Conservation (phyloP, 2,329 filamentous ascomycete genomes). For the Torrubiellomyces zombiae region DNA sequence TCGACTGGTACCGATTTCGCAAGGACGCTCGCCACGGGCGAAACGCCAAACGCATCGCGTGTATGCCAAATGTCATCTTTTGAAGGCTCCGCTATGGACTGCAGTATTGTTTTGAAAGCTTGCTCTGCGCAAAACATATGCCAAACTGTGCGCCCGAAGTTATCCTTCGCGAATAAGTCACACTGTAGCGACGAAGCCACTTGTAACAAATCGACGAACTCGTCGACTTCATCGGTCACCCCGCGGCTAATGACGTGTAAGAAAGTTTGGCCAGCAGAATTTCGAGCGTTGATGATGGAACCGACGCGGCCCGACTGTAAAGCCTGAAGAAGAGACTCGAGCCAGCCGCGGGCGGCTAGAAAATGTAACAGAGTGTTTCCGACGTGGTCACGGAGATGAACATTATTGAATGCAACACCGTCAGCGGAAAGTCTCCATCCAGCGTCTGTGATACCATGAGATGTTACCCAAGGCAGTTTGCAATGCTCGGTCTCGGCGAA, state of each 20-base stretch:
- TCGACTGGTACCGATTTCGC: too few relatives aligned
- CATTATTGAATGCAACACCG: conserved; percentile 3
- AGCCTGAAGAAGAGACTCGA: conserved; percentile 13
- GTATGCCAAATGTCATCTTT: conserved; percentile 15
- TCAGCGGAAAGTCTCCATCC: conserved; percentile 6
- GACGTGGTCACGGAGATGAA: conserved; percentile 20
- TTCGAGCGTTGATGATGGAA: conserved; percentile 13
- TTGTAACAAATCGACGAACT: conserved; percentile 13
- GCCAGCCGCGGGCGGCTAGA: conserved; percentile 19
- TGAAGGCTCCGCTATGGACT: conserved; percentile 18
- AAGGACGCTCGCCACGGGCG: not conserved
- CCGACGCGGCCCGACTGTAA: conserved; percentile 7
- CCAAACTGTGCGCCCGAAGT: conserved; percentile 36
- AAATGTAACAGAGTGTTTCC: conserved; percentile 32
- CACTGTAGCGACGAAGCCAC: conserved; percentile 9
- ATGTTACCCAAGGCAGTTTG: conserved; percentile 14
- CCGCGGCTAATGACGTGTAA: conserved; percentile 23
- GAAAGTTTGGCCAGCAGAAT: conserved; percentile 31
- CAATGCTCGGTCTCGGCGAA: conserved; percentile 9
- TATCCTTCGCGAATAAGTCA: conserved; percentile 22
- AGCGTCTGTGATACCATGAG: conserved; percentile 8
- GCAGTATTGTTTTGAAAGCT: conserved; percentile 12
- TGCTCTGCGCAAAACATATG: conserved; percentile 20
- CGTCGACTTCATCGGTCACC: conserved; percentile 15
- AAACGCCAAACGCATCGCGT: conserved; percentile 32